These are phyloP conservation scores for Sordaria brevicollis DNA, from an alignment of 495 filamentous ascomycete species.

Conservation along the genomic window DNA sequence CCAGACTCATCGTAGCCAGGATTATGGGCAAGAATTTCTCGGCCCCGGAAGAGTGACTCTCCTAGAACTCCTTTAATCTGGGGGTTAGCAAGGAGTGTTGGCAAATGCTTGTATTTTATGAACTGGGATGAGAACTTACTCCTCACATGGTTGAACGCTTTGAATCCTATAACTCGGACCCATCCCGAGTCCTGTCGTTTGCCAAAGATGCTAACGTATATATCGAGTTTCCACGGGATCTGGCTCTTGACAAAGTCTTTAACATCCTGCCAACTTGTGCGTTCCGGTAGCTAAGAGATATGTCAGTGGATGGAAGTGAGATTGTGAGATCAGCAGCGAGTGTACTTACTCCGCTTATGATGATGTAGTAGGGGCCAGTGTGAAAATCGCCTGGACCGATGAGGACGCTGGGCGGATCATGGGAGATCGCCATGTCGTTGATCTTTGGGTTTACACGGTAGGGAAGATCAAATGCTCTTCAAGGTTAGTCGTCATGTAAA, in stretches of 20 bases:
- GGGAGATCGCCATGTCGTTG: neutral
- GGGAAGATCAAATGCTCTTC: neutral
- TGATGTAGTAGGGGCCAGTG: constrained; percentile 5
- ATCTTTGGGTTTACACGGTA: neutral
- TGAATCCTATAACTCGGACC: constrained; percentile 7
- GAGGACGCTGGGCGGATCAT: neutral
- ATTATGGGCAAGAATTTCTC: neutral
- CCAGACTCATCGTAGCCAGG: neutral
- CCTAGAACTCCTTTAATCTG: neutral
- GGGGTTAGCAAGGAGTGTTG: neutral
- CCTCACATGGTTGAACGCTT: neutral
- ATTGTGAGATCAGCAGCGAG: neutral
- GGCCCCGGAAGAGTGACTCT: neutral
- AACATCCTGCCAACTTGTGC: neutral
- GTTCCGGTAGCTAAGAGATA: neutral
- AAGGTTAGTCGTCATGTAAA: neutral
- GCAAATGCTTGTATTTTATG: too few species aligned
- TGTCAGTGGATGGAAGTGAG: neutral
- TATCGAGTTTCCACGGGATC: neutral
- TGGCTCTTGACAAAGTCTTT: constrained; percentile 5
- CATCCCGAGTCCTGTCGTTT: neutral
- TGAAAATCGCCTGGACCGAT: neutral
- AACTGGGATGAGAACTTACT: neutral
- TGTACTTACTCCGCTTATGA: neutral
- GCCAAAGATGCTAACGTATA: neutral